These are phyloP conservation scores for Platanus orientalis DNA, from an alignment of 164 flowering plant species.

Conservation along the genomic window DNA sequence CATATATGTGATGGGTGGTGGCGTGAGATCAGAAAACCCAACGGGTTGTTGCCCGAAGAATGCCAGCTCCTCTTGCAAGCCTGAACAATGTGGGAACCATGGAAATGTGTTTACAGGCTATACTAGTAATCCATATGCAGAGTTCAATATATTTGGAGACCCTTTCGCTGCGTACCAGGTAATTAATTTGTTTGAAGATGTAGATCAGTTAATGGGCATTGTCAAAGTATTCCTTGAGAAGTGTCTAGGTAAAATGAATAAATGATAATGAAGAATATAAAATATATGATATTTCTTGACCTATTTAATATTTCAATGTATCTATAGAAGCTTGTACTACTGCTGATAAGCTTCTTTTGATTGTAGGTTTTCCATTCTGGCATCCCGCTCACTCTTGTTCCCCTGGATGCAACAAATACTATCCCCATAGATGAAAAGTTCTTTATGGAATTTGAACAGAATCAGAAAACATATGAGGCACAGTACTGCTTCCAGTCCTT, in stretches of 20 bases:
- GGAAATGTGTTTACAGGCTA: constrained; percentile 76
- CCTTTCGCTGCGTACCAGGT: constrained; percentile 99
- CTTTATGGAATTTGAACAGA: constrained; percentile 50
- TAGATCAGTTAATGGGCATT: background rate
- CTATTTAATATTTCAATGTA: background rate
- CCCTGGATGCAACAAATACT: constrained; percentile 93
- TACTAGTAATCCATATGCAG: constrained; percentile 75
- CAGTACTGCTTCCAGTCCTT: constrained; percentile 76
- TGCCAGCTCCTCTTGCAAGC: constrained; percentile 45
- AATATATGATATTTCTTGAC: background rate
- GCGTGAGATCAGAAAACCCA: constrained; percentile 72
- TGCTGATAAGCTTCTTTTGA: background rate
- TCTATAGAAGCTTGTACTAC: background rate
- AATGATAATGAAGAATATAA: background rate
- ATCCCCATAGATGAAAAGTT: constrained; percentile 67
- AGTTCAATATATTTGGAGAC: constrained; percentile 84
- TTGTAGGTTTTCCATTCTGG: constrained; percentile 89
- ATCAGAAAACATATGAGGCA: constrained; percentile 76
- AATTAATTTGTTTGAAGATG: background rate
- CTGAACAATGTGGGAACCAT: constrained; percentile 65
- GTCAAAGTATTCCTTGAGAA: background rate
- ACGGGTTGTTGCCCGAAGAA: constrained; percentile 75
- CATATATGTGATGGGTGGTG: constrained; percentile 86
- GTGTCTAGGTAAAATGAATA: background rate
- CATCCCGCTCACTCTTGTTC: constrained; percentile 82